Base-by-base conservation (phyloP, 192 early-diverging fungal genomes). In the Coemansia furcata region DNA sequence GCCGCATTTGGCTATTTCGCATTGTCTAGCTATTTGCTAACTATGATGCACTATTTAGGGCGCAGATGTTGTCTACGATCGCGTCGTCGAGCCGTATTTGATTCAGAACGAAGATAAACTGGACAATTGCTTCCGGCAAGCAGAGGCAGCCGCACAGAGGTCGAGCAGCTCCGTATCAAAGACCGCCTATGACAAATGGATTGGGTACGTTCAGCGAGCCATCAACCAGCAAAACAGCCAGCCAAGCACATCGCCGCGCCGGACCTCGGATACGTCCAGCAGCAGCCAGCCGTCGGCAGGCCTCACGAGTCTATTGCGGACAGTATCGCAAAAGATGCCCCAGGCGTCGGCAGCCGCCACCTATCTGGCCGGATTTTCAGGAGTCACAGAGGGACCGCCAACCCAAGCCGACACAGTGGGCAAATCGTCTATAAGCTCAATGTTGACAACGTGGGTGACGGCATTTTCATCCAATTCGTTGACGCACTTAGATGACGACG, bases 51-150 rank as follows among this genome's bases (percentile, higher is more conserved):
- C 39, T 65, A 9, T 44, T 60, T 60, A 82, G 80, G 80, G 81
- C 5, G 76, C 81, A 2, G 77, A 72, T 11, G 46, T 83, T 38
- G 72, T 78, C 59, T 83, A 83, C 63, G 72, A 83, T 47, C 52
- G 68, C n/a, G 40, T 83, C n/a, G 67, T 83, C 47, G 76, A 83
- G 67, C 81, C 81, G 58, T 78, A 72, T 33, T 62, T 83, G 39
- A 63, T 73, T 21, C 26, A 67, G 33, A 69, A 78, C 65, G 81
- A 83, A 62, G 54, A 76, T 37, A 38, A 33, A 14, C 70, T 83
- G 19, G 81, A 83, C 46, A 58, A 55, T 39, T 76, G 69, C 44
- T 69, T 83, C 50, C 69, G 39, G 52, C 81, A 83, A 40, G 81
- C 81, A 32, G 66, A 68, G 37, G 65, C 72, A 2, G 81, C 57